A percentile compares a stretch with the other conserved stretches of the same genome.
Conservation (phyloP, 2,329 filamentous ascomycete species). For the Botrytis tulipae region DNA sequence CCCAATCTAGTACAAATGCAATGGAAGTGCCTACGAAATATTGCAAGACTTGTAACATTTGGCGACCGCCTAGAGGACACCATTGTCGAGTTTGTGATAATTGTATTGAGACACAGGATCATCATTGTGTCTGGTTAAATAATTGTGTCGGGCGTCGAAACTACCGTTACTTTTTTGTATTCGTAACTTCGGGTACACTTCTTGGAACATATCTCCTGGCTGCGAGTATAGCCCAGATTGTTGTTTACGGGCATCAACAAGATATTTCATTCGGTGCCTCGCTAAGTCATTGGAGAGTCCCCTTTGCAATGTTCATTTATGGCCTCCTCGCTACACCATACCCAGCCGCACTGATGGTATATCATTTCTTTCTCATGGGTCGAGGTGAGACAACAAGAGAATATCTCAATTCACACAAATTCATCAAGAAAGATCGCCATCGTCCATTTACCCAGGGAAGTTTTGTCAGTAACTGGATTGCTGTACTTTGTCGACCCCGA, state of each 20-base stretch:
- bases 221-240: conserved; percentile 75
- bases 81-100: conserved; percentile 97
- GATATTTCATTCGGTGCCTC: conserved; percentile 65
- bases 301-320: conserved; percentile 88
- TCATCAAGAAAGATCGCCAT: conserved; percentile 86
- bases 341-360: conserved; percentile 77
- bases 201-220: conserved; percentile 74
- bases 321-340: conserved; percentile 73
- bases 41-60: conserved; percentile 96
- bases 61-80: conserved; percentile 92
- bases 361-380: conserved; percentile 88
- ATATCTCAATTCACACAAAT: conserved; percentile 95
- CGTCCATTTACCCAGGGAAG: conserved; percentile 82
- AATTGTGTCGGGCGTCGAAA: conserved; percentile 97
- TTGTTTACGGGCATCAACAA: conserved; percentile 66
- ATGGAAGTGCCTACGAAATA: conserved; percentile 99
- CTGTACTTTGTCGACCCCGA: conserved; percentile 78
- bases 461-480: conserved; percentile 73
- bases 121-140: conserved; percentile 98
- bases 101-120: conserved; percentile 94
- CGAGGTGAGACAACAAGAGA: conserved; percentile 94
- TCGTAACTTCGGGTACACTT: conserved; percentile 76
- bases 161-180: conserved; percentile 96
- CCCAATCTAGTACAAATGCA: conserved; percentile 69
- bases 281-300: conserved; percentile 69